phyloP scores from a whole-genome alignment of 176 grass and related monocot species.

The Carex kokanica region DNA sequence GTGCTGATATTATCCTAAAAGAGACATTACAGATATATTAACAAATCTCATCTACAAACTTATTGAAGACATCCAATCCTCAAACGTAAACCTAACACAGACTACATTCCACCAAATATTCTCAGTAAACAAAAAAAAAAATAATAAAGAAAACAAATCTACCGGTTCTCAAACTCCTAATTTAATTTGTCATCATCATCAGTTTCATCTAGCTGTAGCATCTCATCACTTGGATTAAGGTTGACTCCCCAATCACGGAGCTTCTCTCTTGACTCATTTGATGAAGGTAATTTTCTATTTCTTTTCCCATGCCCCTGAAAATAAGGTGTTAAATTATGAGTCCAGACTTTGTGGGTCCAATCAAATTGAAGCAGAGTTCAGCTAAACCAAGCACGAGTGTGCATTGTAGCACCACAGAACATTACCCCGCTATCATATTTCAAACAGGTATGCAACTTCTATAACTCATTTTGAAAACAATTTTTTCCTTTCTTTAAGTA shows the following conservation, averaged over 20 bases:
- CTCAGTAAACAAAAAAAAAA: not conserved
- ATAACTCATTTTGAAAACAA: not conserved
- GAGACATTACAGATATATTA: not conserved
- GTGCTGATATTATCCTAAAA: slow-evolving; percentile 4
- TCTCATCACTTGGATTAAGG: slow-evolving; percentile 30
- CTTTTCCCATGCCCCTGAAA: slow-evolving; percentile 36
- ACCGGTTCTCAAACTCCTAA: not conserved
- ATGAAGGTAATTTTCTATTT: slow-evolving; percentile 53
- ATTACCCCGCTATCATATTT: not conserved
- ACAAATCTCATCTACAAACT: not conserved
- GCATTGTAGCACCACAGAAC: not conserved
- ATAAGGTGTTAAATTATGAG: not conserved
- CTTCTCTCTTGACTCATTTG: slow-evolving; percentile 69
- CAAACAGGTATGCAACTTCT: not conserved
- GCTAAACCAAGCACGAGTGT: not conserved
- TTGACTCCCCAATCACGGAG: slow-evolving; percentile 55
- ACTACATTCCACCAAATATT: slow-evolving; percentile 4
- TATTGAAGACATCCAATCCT: not conserved
- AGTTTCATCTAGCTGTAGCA: slow-evolving; percentile 26
- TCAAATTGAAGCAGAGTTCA: not conserved
- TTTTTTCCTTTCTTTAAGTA: not conserved
- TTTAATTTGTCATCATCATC: slow-evolving; percentile 18
- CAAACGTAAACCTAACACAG: not conserved
- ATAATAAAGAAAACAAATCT: not conserved
- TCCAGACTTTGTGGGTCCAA: not conserved